Conservation (phyloP, 306 rosid species). For the Acacia crassicarpa region DNA sequence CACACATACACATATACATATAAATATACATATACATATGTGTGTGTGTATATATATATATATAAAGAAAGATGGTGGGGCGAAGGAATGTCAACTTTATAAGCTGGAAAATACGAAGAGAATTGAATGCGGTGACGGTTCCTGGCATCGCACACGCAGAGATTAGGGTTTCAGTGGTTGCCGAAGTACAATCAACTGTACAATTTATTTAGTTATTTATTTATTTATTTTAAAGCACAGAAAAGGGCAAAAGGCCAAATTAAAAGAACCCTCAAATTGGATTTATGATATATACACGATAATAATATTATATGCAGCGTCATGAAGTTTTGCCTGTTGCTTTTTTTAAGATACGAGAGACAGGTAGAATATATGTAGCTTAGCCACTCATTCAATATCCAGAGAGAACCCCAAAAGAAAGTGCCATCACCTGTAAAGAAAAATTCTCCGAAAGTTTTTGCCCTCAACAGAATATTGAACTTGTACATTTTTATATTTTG, state of each 20-base stretch:
- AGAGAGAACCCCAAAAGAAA: conserved; percentile 20
- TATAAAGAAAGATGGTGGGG: conserved; percentile 14
- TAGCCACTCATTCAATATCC: conserved; percentile 31
- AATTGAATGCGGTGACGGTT: conserved; percentile 43
- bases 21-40: no score
- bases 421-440: conserved; percentile 8
- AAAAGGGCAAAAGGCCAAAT: background rate
- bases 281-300: background rate
- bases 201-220: background rate
- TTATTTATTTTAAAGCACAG: background rate
- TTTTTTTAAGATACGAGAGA: conserved; percentile 39
- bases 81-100: conserved; percentile 48
- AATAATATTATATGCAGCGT: background rate
- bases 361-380: conserved; percentile 22
- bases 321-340: background rate
- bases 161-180: conserved; percentile 10
- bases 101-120: conserved; percentile 17
- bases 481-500: background rate
- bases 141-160: conserved; percentile 55
- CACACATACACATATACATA: no score
- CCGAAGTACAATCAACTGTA: conserved; percentile 26
- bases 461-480: background rate
- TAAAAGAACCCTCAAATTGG: background rate
- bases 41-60: no score
- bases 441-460: conserved; percentile 26